phyloP scores from a whole-genome alignment of 2,329 filamentous ascomycete genomes.

The Tothia fuscella region DNA sequence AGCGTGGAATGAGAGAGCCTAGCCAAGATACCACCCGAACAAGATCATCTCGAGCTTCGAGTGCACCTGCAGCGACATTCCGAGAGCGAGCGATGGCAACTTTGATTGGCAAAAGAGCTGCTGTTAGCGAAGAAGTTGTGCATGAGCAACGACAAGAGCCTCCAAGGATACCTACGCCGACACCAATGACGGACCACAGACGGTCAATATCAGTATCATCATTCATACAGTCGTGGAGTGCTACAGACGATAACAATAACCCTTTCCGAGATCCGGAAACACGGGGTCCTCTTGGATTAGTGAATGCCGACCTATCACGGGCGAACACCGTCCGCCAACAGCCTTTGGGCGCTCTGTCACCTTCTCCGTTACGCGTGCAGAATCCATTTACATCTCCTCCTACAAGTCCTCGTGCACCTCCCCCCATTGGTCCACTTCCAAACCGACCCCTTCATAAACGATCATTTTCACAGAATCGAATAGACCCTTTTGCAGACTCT shows the following conservation, averaged over 20 bases:
- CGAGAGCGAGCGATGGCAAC: neutral
- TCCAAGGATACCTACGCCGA: constrained; percentile 5
- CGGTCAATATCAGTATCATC: constrained; percentile 3
- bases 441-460: constrained; percentile 1
- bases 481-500: constrained; percentile 8
- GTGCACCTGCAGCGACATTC: neutral
- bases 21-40: neutral
- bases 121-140: too few species aligned
- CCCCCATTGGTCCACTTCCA: neutral
- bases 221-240: constrained; percentile 7
- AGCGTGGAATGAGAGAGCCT: constrained; percentile 5
- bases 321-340: constrained; percentile 2
- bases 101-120: too few species aligned
- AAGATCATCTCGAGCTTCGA: constrained; percentile 1
- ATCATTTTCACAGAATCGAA: constrained; percentile 1
- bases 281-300: neutral
- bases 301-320: constrained; percentile 6
- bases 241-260: constrained; percentile 5
- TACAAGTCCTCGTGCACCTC: neutral
- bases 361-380: neutral
- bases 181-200: constrained; percentile 5
- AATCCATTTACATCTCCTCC: neutral
- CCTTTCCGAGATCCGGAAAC: constrained; percentile 9
- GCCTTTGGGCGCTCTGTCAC: too few species aligned
- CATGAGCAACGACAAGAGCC: too few species aligned